phyloP scores from a whole-genome alignment of 1,284 basidiomycete genomes.

The Ceratobasidium sp. region DNA sequence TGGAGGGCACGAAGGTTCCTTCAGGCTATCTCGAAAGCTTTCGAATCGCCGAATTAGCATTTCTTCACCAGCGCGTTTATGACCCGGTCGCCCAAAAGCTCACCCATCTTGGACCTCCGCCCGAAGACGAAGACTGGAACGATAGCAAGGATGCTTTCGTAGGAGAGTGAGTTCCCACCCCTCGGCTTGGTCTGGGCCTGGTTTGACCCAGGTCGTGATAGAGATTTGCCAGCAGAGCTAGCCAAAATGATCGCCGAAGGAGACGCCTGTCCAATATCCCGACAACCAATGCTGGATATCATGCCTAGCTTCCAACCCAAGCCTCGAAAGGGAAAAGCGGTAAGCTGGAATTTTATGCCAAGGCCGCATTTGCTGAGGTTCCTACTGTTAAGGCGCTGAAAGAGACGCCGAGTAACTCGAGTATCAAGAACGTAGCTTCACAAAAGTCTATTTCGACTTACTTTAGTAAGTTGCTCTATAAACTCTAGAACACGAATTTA shows the following conservation, averaged over 20 bases:
- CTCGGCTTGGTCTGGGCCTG: conserved; percentile 57
- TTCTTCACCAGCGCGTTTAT: conserved; percentile 93
- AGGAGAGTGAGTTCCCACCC: conserved; percentile 68
- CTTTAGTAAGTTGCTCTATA: conserved; percentile 7
- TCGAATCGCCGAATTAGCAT: conserved; percentile 86
- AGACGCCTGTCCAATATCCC: conserved; percentile 78
- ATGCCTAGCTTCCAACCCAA: conserved; percentile 72
- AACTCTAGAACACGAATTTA: conserved; percentile 35
- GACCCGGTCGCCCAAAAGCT: conserved; percentile 72
- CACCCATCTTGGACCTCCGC: conserved; percentile 70
- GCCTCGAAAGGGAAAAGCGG: conserved; percentile 48
- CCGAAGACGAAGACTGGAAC: conserved; percentile 59
- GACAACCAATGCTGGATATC: conserved; percentile 77
- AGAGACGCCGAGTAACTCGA: conserved; percentile 60
- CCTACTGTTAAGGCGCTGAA: conserved; percentile 56
- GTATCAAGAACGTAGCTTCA: conserved; percentile 46
- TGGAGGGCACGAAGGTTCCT: conserved; percentile 88
- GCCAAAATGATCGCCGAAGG: conserved; percentile 73
- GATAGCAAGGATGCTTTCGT: conserved; percentile 75
- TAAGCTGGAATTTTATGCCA: conserved; percentile 48
- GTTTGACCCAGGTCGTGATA: conserved; percentile 45
- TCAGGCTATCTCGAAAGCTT: conserved; percentile 71
- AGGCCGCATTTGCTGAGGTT: conserved; percentile 48
- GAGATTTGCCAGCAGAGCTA: conserved; percentile 43
- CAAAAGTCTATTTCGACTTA: conserved; percentile 40